Evolutionary conservation across 2,329 filamentous ascomycete species (phyloP).

Genomic region (Fusarium phyllophilum): DNA sequence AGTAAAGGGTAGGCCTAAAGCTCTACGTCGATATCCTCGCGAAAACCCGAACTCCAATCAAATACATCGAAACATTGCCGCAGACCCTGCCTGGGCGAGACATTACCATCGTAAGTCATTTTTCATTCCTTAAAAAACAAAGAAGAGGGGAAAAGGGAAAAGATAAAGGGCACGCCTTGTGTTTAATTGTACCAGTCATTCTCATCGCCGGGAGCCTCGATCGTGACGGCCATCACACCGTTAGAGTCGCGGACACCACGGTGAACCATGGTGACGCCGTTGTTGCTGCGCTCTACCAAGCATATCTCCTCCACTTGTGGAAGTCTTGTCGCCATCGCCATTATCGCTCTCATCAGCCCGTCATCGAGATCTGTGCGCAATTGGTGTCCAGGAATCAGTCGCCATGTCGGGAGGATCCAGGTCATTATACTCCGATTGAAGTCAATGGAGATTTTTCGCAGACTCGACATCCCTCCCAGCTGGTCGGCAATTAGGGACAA

Average conservation of each 20-base stretch:
- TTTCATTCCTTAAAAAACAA: background rate
- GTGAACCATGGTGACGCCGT: background rate
- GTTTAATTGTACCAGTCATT: background rate
- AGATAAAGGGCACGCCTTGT: too few species aligned
- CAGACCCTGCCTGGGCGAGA: background rate
- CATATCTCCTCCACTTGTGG: background rate
- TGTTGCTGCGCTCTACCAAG: background rate
- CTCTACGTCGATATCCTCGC: background rate
- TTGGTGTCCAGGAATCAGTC: background rate
- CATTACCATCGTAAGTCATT: too few species aligned
- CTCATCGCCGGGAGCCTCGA: background rate
- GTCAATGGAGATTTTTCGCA: fast-evolving
- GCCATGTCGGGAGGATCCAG: fast-evolving
- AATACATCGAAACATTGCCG: background rate
- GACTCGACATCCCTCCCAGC: fast-evolving
- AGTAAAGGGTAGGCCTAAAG: background rate
- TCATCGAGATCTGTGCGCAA: background rate
- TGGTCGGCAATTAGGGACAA: fast-evolving
- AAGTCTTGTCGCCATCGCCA: background rate
- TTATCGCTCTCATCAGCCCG: background rate
- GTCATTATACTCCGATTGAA: fast-evolving
- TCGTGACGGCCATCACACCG: background rate
- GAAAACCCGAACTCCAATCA: background rate
- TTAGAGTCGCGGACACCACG: background rate
- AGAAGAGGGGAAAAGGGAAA: background rate